phyloP scores from a whole-genome alignment of 306 rosid species.

The Cotoneaster glaucophyllus region DNA sequence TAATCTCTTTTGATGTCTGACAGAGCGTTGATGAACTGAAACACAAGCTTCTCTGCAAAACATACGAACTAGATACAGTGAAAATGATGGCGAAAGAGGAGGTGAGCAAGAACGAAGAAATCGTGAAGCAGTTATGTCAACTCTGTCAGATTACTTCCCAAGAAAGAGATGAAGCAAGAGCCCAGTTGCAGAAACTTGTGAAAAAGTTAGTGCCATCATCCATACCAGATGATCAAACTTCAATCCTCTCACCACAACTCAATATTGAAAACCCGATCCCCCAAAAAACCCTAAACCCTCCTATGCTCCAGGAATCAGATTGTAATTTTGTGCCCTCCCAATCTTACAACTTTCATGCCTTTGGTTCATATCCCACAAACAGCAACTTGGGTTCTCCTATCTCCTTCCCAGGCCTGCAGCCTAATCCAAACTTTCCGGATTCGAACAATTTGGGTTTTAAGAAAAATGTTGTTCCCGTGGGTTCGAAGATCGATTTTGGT shows the following conservation, averaged over 20 bases:
- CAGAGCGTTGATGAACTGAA: constrained; percentile 40
- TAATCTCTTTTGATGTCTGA: background rate
- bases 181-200: constrained; percentile 35
- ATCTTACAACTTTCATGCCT: background rate
- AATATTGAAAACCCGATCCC: background rate
- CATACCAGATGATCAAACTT: background rate
- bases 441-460: background rate
- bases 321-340: background rate
- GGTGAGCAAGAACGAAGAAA: constrained; percentile 37
- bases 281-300: background rate
- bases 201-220: constrained; percentile 20
- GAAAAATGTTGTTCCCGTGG: background rate
- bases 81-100: constrained; percentile 30
- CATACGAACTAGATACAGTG: constrained; percentile 31
- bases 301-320: background rate
- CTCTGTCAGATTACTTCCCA: constrained; percentile 29
- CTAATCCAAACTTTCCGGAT: background rate
- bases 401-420: background rate
- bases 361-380: background rate
- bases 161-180: constrained; percentile 70
- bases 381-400: background rate
- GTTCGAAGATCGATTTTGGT: constrained; percentile 5
- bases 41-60: constrained; percentile 27
- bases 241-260: background rate
- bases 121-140: constrained; percentile 22